These are phyloP conservation scores for Aspergillus versicolor DNA, from an alignment of 2,329 filamentous ascomycete genomes.

Conservation along the genomic window DNA sequence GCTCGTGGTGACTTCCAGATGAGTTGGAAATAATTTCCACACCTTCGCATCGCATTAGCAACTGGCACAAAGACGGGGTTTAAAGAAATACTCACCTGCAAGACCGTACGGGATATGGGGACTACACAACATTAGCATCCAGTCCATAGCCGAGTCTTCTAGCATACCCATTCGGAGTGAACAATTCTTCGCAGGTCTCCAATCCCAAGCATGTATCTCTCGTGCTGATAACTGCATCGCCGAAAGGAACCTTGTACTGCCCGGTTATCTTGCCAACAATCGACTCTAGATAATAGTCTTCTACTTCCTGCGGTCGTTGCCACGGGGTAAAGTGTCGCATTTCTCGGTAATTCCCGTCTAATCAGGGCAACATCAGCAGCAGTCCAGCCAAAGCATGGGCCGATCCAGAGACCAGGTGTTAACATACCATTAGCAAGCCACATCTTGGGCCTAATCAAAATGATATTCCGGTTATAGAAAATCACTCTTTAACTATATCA, in stretches of 20 bases:
- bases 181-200: slow-evolving; percentile 70
- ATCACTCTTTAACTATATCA: slow-evolving; percentile 46
- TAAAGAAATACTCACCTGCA: slow-evolving; percentile 44
- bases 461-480: slow-evolving; percentile 63
- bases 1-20: slow-evolving; percentile 65
- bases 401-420: not conserved
- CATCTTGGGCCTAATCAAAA: slow-evolving; percentile 71
- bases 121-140: slow-evolving; percentile 27
- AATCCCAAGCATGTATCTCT: slow-evolving; percentile 63
- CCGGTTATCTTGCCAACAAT: slow-evolving; percentile 59
- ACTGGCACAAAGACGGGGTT: slow-evolving; percentile 45
- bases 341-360: slow-evolving; percentile 64
- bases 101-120: slow-evolving; percentile 63
- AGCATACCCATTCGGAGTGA: slow-evolving; percentile 51
- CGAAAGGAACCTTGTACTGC: slow-evolving; percentile 61
- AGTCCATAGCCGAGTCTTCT: not conserved
- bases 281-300: slow-evolving; percentile 64
- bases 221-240: slow-evolving; percentile 65
- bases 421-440: slow-evolving; percentile 61
- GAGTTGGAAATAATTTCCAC: slow-evolving; percentile 72
- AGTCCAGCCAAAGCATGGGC: not conserved
- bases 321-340: slow-evolving; percentile 65
- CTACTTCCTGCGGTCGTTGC: slow-evolving; percentile 55
- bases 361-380: not conserved
- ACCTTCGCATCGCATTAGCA: slow-evolving; percentile 48